Percentiles rank a stretch among this genome's conserved stretches.
phyloP scores from a whole-genome alignment of 371 early-diverging fungal genomes.

The Furculomyces boomerangus region DNA sequence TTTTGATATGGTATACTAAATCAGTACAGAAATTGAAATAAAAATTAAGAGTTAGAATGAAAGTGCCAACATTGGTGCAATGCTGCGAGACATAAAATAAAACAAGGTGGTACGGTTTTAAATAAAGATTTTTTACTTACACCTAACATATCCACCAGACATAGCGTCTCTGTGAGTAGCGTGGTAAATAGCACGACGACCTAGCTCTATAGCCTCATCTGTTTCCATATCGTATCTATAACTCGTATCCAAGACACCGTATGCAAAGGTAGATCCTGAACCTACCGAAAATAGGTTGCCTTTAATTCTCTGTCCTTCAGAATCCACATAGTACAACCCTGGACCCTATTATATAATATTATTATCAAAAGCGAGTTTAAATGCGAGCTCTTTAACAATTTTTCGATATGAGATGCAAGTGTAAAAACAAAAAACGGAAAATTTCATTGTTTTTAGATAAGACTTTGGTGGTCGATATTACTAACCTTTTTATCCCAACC shows the following conservation, averaged over 20 bases:
- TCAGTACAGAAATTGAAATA: slow-evolving; percentile 12
- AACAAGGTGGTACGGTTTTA: slow-evolving; percentile 25
- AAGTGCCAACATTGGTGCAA: no score
- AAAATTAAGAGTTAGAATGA: slow-evolving; percentile 2
- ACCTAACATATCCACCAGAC: slow-evolving; percentile 92
- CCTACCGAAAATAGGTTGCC: slow-evolving; percentile 95
- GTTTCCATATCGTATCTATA: slow-evolving; percentile 80
- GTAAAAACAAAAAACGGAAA: neutral
- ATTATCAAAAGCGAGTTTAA: neutral
- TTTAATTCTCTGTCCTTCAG: slow-evolving; percentile 86
- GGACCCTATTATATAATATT: slow-evolving; percentile 80
- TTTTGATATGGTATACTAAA: slow-evolving; percentile 71
- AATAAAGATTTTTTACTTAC: neutral
- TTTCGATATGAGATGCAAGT: no score
- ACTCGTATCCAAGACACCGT: slow-evolving; percentile 90
- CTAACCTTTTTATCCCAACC: slow-evolving; percentile 93
- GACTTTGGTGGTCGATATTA: neutral
- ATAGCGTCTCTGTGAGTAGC: slow-evolving; percentile 98
- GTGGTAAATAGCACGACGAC: slow-evolving; percentile 92
- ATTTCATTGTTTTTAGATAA: neutral
- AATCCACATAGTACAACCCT: slow-evolving; percentile 94
- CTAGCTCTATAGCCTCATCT: slow-evolving; percentile 92
- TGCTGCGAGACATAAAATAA: neutral
- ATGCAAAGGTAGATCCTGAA: slow-evolving; percentile 94
- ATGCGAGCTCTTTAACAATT: no score